Percentiles rank a stretch among this genome's conserved stretches.
Evolutionary conservation across 148 eudicot genomes (phyloP).

Genomic region (Amaranthus hypochondriacus): DNA sequence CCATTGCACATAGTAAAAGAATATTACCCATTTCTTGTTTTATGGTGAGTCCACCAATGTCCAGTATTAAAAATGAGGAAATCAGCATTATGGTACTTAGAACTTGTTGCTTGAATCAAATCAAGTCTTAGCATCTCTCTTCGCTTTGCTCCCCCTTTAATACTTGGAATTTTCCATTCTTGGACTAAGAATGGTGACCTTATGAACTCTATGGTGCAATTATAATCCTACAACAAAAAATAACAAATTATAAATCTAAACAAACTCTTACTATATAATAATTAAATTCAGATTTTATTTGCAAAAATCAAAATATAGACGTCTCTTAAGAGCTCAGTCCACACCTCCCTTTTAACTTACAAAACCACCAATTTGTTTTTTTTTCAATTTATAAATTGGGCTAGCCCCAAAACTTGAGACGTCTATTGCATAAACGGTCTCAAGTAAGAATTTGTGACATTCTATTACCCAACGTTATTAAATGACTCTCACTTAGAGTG

Average conservation of each 20-base stretch:
- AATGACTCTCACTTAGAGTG: no score
- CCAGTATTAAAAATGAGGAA: constrained; percentile 64
- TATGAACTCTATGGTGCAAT: constrained; percentile 52
- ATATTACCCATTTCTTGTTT: constrained; percentile 47
- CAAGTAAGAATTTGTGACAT: no score
- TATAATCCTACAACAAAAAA: constrained; percentile 39
- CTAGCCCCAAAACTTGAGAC: no score
- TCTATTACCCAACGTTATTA: no score
- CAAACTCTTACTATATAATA: background rate
- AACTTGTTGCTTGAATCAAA: constrained; percentile 35
- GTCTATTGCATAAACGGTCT: no score
- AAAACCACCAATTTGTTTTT: no score
- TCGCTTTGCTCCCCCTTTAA: constrained; percentile 12
- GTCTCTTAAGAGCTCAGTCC: no score
- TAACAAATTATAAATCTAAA: background rate
- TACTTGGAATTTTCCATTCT: constrained; percentile 25
- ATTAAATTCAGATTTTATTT: no score
- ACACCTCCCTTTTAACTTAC: no score
- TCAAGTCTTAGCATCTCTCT: constrained; percentile 57
- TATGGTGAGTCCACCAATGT: constrained; percentile 74
- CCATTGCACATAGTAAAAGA: background rate
- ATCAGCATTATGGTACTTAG: constrained; percentile 51
- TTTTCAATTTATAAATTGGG: no score
- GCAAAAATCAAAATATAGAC: background rate
- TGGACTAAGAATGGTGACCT: constrained; percentile 63